Percentiles rank a stretch among this genome's conserved stretches.
phyloP scores from a whole-genome alignment of 1,284 basidiomycete species.

The Flammula alnicola region DNA sequence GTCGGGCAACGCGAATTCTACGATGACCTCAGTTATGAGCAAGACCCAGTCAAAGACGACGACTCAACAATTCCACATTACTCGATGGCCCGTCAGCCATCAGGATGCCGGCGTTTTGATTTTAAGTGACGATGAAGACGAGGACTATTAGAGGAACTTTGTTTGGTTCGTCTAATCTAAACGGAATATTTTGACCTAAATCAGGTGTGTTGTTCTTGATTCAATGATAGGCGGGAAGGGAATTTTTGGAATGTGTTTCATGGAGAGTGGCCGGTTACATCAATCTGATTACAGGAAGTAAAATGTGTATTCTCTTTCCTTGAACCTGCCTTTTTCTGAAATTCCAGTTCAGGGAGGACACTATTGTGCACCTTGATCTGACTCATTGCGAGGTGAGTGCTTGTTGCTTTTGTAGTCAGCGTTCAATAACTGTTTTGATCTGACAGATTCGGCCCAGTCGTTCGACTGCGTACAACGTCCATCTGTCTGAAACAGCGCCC shows the following conservation, averaged over 20 bases:
- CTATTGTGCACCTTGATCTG: conserved; percentile 20
- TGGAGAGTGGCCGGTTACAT: conserved; percentile 5
- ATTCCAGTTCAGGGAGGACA: conserved; percentile 20
- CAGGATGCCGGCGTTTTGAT: conserved; percentile 48
- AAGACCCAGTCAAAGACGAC: conserved; percentile 8
- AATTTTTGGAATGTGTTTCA: conserved; percentile 5
- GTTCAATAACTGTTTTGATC: conserved; percentile 16
- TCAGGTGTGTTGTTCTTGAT: conserved; percentile 34
- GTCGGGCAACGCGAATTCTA: conserved; percentile 1
- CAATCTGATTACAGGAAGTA: conserved; percentile 24
- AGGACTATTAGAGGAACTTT: conserved; percentile 29
- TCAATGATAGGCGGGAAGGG: conserved; percentile 5
- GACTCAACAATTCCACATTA: conserved; percentile 18
- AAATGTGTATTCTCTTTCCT: conserved; percentile 28
- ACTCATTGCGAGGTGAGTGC: conserved; percentile 26
- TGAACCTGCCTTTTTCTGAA: conserved; percentile 17
- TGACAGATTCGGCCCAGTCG: conserved; percentile 6
- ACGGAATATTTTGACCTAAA: conserved; percentile 9
- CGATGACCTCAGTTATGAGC: background rate
- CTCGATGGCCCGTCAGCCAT: conserved; percentile 46
- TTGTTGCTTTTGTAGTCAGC: conserved; percentile 2
- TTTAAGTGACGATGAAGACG: conserved; percentile 57
- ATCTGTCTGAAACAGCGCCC: no score
- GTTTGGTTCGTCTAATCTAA: background rate
- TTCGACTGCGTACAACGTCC: background rate